Evolutionary conservation across 768 basidiomycete species (phyloP).

Genomic region (Suillus occidentalis): DNA sequence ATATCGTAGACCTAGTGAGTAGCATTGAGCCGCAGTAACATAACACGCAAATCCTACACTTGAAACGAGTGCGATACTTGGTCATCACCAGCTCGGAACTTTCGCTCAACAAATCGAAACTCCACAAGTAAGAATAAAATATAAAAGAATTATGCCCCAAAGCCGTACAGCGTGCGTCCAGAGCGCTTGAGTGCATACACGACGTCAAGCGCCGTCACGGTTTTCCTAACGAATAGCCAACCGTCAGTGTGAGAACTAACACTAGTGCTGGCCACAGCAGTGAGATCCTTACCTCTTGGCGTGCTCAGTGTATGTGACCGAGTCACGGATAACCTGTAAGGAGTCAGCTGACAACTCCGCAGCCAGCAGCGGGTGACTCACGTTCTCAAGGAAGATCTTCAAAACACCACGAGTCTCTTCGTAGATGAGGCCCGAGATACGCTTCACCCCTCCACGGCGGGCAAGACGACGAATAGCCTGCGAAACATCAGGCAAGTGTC

Average conservation of each 20-base stretch:
- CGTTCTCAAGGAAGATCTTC: constrained; percentile 87
- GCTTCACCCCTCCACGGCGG: constrained; percentile 91
- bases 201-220: constrained; percentile 85
- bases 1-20: constrained; percentile 1
- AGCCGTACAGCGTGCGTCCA: constrained; percentile 79
- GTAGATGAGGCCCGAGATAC: constrained; percentile 87
- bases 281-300: constrained; percentile 57
- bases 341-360: constrained; percentile 12
- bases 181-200: constrained; percentile 75
- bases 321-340: constrained; percentile 82
- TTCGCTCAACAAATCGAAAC: background rate
- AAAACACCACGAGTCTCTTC: constrained; percentile 92
- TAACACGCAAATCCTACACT: background rate
- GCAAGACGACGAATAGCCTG: constrained; percentile 80
- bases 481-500: constrained; percentile 57
- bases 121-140: background rate
- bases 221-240: constrained; percentile 48
- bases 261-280: background rate
- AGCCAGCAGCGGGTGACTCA: constrained; percentile 39
- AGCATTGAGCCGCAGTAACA: background rate
- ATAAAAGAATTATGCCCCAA: constrained; percentile 56
- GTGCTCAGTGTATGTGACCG: constrained; percentile 92
- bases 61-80: background rate
- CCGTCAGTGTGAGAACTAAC: constrained; percentile 9
- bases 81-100: background rate